These are phyloP conservation scores for Zygosaccharomyces lentus DNA, from an alignment of 805 yeast genomes.

Conservation along the genomic window DNA sequence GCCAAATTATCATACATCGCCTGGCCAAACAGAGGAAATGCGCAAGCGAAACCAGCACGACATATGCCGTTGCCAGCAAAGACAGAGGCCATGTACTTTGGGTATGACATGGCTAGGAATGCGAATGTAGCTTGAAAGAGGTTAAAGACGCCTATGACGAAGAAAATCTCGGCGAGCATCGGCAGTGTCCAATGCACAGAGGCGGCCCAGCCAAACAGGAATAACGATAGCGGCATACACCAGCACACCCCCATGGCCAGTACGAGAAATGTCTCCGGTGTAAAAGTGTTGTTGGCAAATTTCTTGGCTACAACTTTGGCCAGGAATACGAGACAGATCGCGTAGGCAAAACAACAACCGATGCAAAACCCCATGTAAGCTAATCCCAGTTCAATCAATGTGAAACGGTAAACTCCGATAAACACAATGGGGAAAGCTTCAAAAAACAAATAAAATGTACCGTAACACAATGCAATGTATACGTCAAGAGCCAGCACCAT, in stretches of 20 bases:
- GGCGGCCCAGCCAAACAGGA: conserved; percentile 48
- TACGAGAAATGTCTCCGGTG: conserved; percentile 43
- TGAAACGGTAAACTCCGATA: conserved; percentile 42
- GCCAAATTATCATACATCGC: conserved; percentile 53
- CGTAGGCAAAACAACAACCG: conserved; percentile 43
- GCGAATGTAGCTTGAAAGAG: conserved; percentile 51
- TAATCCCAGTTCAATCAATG: conserved; percentile 44
- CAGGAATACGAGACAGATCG: conserved; percentile 27
- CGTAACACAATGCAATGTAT: conserved; percentile 50
- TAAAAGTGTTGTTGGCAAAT: conserved; percentile 27
- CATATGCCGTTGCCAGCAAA: conserved; percentile 53
- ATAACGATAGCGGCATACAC: conserved; percentile 41
- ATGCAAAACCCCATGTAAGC: conserved; percentile 45
- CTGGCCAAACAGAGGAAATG: conserved; percentile 60
- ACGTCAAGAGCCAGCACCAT: conserved; percentile 50
- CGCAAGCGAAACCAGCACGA: conserved; percentile 51
- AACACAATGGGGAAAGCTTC: conserved; percentile 61
- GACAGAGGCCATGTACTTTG: conserved; percentile 51
- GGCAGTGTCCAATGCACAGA: conserved; percentile 49
- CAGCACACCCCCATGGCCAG: conserved; percentile 41
- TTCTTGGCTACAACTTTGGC: conserved; percentile 29
- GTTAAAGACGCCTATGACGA: conserved; percentile 39
- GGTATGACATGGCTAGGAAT: conserved; percentile 47
- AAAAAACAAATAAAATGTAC: conserved; percentile 51
- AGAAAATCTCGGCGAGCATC: conserved; percentile 41